Percentiles rank a stretch among this genome's conserved stretches.
Evolutionary conservation across 2,329 filamentous ascomycete species (phyloP).

Genomic region (Metarhizium album): DNA sequence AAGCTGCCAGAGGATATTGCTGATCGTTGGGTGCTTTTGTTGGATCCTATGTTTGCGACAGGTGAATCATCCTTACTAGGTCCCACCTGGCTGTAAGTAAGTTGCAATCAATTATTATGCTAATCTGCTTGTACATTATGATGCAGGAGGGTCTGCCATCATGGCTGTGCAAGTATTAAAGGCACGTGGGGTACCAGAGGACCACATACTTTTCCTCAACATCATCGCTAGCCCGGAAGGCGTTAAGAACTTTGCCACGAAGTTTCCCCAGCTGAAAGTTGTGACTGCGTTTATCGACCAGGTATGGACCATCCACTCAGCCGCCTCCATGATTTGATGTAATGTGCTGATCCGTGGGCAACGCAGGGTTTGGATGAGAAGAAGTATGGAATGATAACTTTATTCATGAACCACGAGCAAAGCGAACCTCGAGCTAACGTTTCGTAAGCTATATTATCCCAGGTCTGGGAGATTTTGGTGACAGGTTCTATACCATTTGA

Average conservation of each 20-base stretch:
- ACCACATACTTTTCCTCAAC: constrained; percentile 92
- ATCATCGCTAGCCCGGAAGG: constrained; percentile 95
- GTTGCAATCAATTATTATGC: constrained; percentile 5
- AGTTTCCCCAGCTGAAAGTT: constrained; percentile 80
- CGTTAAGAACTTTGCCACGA: constrained; percentile 76
- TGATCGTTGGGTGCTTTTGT: constrained; percentile 80
- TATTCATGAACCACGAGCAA: neutral
- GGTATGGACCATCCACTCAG: constrained; percentile 33
- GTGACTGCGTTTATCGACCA: constrained; percentile 94
- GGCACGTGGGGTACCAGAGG: constrained; percentile 81
- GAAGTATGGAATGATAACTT: too few relatives aligned
- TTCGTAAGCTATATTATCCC: constrained; percentile 77
- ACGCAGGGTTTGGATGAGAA: constrained; percentile 79
- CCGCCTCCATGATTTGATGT: neutral
- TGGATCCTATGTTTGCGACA: constrained; percentile 99
- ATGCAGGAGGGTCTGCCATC: constrained; percentile 76
- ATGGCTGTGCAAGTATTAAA: constrained; percentile 95
- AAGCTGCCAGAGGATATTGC: constrained; percentile 93
- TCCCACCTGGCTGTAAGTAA: neutral
- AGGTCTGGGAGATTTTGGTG: constrained; percentile 88
- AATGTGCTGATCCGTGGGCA: constrained; percentile 1
- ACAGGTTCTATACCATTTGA: constrained; percentile 87
- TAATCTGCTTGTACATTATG: neutral
- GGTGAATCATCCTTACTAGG: constrained; percentile 43
- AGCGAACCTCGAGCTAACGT: constrained; percentile 22